Conservation (phyloP, 1,284 basidiomycete genomes). For the Moesziomyces antarcticus region DNA sequence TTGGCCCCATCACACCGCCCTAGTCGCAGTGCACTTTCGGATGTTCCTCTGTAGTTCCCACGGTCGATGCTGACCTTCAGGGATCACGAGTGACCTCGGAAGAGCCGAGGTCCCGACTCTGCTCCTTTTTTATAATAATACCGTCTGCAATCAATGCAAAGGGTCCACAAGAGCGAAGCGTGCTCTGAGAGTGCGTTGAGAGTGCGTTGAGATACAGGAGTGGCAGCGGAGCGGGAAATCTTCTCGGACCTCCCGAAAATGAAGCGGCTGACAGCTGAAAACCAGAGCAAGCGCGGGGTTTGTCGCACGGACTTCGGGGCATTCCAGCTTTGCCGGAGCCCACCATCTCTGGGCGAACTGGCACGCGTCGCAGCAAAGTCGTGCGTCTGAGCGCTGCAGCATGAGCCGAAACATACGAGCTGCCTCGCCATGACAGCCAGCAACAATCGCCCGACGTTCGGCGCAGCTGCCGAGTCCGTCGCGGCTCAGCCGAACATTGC, state of each 20-base stretch:
- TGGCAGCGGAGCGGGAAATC: background rate
- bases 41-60: too few relatives aligned
- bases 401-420: background rate
- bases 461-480: background rate
- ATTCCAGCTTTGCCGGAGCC: background rate
- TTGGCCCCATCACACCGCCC: slow-evolving; percentile 2
- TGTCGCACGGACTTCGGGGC: background rate
- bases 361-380: too few relatives aligned
- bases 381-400: background rate
- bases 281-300: background rate
- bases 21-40: too few relatives aligned
- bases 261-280: background rate
- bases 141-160: too few relatives aligned
- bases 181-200: too few relatives aligned
- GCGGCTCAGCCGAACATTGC: background rate
- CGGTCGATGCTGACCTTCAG: too few relatives aligned
- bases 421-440: background rate
- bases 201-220: too few relatives aligned
- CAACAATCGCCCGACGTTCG: background rate
- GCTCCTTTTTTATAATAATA: too few relatives aligned
- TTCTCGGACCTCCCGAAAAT: background rate
- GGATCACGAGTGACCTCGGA: too few relatives aligned
- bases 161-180: too few relatives aligned
- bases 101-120: too few relatives aligned
- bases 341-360: background rate